Evolutionary conservation across 2,329 filamentous ascomycete species (phyloP).

Genomic region (Exophiala phaeomuriformis): DNA sequence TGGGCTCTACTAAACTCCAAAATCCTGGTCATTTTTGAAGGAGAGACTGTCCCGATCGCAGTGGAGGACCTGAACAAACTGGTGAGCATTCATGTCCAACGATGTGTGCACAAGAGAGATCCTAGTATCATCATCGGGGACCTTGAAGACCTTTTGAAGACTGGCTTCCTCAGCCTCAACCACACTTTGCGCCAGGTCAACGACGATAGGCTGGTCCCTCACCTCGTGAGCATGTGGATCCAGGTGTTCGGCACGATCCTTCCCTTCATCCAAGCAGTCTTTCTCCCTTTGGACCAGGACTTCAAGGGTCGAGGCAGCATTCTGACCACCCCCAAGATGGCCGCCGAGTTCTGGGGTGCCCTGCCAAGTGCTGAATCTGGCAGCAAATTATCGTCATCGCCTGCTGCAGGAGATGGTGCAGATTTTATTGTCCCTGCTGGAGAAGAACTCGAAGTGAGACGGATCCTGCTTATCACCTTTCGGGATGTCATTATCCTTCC

Average conservation of each 20-base stretch:
- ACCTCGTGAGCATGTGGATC: slow-evolving; percentile 89
- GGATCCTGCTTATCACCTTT: slow-evolving; percentile 79
- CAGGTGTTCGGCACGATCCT: slow-evolving; percentile 84
- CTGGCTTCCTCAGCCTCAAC: slow-evolving; percentile 79
- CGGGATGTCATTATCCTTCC: slow-evolving; percentile 83
- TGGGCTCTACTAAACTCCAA: slow-evolving; percentile 61
- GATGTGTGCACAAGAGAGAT: slow-evolving; percentile 54
- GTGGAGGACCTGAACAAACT: slow-evolving; percentile 60
- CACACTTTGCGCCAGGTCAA: slow-evolving; percentile 70
- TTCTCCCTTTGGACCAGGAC: slow-evolving; percentile 85
- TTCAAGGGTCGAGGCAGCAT: slow-evolving; percentile 78
- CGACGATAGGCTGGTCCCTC: slow-evolving; percentile 82
- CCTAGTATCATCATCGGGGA: slow-evolving; percentile 57
- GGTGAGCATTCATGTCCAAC: slow-evolving; percentile 54
- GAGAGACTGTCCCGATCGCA: slow-evolving; percentile 56
- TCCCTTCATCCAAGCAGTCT: slow-evolving; percentile 91
- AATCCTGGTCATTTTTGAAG: slow-evolving; percentile 57
- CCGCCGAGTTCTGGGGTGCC: slow-evolving; percentile 79
- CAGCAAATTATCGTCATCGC: slow-evolving; percentile 32
- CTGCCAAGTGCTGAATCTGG: slow-evolving; percentile 45
- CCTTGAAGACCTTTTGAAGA: slow-evolving; percentile 53
- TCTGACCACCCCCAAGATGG: slow-evolving; percentile 66
- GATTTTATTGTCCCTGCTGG: slow-evolving; percentile 38
- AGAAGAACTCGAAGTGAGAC: slow-evolving; percentile 71
- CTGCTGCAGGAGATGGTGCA: slow-evolving; percentile 17